These are phyloP conservation scores for Thalassiosira mediterranea DNA, from an alignment of 352 stramenopile genomes.

Conservation along the genomic window DNA sequence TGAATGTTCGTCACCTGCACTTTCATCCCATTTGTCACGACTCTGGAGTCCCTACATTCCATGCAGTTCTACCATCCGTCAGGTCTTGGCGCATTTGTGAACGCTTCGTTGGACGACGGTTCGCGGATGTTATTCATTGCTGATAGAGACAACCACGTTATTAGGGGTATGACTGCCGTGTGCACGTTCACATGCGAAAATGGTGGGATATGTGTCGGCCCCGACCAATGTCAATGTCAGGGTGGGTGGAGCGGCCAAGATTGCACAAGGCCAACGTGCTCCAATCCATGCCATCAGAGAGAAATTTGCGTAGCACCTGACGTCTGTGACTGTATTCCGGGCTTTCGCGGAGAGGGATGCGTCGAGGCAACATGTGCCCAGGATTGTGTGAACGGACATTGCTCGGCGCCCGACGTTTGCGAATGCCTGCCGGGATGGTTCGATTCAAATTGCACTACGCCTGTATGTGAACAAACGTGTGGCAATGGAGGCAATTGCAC, in stretches of 20 bases:
- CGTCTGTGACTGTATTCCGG: conserved; percentile 91
- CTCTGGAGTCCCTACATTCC: conserved; percentile 9
- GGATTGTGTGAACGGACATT: conserved; percentile 88
- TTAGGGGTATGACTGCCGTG: conserved; percentile 89
- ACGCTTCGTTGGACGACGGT: conserved; percentile 72
- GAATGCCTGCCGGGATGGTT: conserved; percentile 91
- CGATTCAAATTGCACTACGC: conserved; percentile 95
- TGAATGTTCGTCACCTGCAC: neutral
- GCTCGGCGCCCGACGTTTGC: conserved; percentile 92
- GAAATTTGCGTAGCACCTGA: conserved; percentile 92
- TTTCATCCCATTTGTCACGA: neutral
- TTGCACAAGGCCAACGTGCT: conserved; percentile 67
- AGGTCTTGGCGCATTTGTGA: conserved; percentile 83
- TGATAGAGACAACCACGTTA: conserved; percentile 92
- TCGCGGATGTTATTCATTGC: conserved; percentile 87
- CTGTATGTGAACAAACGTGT: conserved; percentile 94
- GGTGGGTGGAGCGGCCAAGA: conserved; percentile 87
- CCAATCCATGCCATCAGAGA: conserved; percentile 51
- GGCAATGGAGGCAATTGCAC: conserved; percentile 93
- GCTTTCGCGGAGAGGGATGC: conserved; percentile 88
- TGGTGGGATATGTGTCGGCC: conserved; percentile 87
- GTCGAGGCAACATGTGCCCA: conserved; percentile 89
- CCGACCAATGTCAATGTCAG: conserved; percentile 88
- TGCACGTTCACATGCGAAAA: conserved; percentile 96
- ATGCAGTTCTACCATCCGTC: conserved; percentile 61